Base-by-base conservation (phyloP, 2,329 filamentous ascomycete genomes). In the Trichoderma atroviride region DNA sequence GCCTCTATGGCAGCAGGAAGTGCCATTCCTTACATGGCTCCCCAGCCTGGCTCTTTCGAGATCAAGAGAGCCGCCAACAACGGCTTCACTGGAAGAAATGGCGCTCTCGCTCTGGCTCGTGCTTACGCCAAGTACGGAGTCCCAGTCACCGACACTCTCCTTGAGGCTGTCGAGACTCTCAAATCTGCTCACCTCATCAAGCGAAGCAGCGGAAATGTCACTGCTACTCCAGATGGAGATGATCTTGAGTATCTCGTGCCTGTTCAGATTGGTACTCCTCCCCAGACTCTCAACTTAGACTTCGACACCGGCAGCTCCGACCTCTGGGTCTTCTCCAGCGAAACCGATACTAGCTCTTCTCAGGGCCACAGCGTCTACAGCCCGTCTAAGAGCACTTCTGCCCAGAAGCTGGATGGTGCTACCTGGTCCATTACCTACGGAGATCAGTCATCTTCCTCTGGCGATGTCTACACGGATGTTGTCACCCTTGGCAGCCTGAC, bases 401-500 rank as follows among this genome's bases (percentile, higher is more conserved):
- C 83, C 7, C 70, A 78, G 70, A 74, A 76, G 64, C 69, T 83
- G 29, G 64, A 72, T 1, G 82, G 81, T 2, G 75, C 75, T 6
- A 74, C 76, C 1, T 85, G 83, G 83, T 71, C 73, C 31, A 83
- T 84, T 70, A 74, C 74, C 0, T 85, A 85, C 65, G 83, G 82
- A 24, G 83, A 85, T 64, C 78, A 79, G 3, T 82, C 80, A 72
- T 76, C 74, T 9, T 82, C 81, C 3, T 77, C 75, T 33, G 83
- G 83, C 19, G 75, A 79, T 29, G 83, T 85, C 4, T 85, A 81
- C 75, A 75, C 72, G 13, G 83, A 85, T 70, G 75, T 71, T 1
- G 82, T 85, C 63, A 78, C 76, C 2, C 74, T 85, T 2, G 83
- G 82, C 22, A 79, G 78, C 31, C 72, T 84, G 29, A 79, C 75